Percentiles rank a stretch among this genome's conserved stretches.
Evolutionary conservation across 306 rosid genomes (phyloP).

Genomic region (Lagenaria siceraria): DNA sequence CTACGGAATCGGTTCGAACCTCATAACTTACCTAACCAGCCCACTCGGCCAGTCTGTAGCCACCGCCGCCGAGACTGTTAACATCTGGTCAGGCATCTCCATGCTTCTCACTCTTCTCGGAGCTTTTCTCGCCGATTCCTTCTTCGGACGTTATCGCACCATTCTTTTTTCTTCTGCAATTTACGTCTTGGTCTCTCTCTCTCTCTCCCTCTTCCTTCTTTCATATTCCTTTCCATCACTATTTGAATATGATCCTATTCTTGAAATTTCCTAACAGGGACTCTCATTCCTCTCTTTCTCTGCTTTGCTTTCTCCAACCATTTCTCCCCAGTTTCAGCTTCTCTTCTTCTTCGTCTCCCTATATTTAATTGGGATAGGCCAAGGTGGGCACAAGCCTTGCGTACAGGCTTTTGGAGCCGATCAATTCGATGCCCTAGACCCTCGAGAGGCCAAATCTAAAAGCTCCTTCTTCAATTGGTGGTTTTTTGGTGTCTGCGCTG

Average conservation of each 20-base stretch:
- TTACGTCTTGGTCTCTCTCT: conserved; percentile 25
- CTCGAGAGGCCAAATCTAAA: conserved; percentile 46
- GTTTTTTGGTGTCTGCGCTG: conserved; percentile 41
- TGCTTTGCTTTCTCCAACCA: conserved; percentile 27
- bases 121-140: conserved; percentile 31
- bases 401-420: conserved; percentile 78
- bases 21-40: conserved; percentile 23
- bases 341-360: conserved; percentile 43
- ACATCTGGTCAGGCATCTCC: conserved; percentile 25
- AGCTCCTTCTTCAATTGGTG: conserved; percentile 87
- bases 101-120: conserved; percentile 24
- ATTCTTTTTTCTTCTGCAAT: conserved; percentile 15
- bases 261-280: neutral
- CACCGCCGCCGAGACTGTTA: conserved; percentile 20
- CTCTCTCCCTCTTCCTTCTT: neutral
- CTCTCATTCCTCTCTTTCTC: conserved; percentile 31
- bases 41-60: conserved; percentile 26
- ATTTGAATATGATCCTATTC: neutral
- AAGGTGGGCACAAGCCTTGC: conserved; percentile 76
- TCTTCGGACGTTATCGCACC: conserved; percentile 31
- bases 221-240: neutral
- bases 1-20: conserved; percentile 20
- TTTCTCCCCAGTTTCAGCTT: conserved; percentile 16
- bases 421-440: conserved; percentile 47
- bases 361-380: conserved; percentile 45